Evolutionary conservation across 441 rosid genomes (phyloP).

Genomic region (Adansonia gregorii): DNA sequence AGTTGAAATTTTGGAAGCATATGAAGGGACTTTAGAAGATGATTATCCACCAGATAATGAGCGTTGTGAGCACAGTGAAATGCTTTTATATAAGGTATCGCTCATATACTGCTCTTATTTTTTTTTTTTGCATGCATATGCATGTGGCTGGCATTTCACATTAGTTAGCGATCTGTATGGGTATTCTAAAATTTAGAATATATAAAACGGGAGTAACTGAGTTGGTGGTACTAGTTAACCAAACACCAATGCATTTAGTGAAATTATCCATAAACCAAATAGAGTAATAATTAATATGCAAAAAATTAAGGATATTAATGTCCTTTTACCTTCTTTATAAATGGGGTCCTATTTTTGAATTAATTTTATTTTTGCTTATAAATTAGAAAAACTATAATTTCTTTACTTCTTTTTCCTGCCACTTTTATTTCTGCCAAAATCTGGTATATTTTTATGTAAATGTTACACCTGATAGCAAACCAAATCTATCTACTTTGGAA

Average conservation of each 20-base stretch:
- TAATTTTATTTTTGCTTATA: neutral
- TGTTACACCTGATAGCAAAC: neutral
- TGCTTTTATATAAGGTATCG: constrained; percentile 95
- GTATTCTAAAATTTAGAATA: neutral
- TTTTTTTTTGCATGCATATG: neutral
- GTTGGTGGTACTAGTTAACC: neutral
- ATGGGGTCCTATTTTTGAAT: neutral
- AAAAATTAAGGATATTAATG: neutral
- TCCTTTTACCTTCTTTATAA: constrained; percentile 4
- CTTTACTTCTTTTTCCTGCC: neutral
- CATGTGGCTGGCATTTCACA: neutral
- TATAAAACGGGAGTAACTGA: neutral
- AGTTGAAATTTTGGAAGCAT: constrained; percentile 96
- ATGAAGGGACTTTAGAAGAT: constrained; percentile 98
- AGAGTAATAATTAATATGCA: neutral
- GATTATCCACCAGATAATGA: constrained; percentile 99
- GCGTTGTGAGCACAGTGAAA: constrained; percentile 92
- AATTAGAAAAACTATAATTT: neutral
- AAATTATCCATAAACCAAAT: neutral
- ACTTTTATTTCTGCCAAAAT: neutral
- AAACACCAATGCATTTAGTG: neutral
- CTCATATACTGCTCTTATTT: neutral
- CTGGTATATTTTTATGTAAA: neutral
- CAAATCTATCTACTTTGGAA: neutral
- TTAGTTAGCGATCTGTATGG: neutral